A percentile compares a stretch with the other conserved stretches of the same genome.
These are phyloP conservation scores for Lenzites betulinus DNA, from an alignment of 768 basidiomycete genomes.

Conservation along the genomic window DNA sequence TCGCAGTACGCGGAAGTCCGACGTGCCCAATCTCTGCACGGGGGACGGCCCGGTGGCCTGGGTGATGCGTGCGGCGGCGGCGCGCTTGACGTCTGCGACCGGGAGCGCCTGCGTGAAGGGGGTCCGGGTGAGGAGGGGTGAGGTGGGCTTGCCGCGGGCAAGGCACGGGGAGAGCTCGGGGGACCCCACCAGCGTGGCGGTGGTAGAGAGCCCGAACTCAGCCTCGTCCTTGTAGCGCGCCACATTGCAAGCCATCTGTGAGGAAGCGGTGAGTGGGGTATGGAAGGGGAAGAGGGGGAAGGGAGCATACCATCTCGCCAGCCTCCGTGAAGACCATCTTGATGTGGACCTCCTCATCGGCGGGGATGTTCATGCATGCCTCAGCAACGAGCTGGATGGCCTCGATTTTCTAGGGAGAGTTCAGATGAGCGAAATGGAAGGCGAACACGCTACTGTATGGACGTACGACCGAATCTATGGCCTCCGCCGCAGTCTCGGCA, in stretches of 20 bases:
- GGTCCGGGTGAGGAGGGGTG: not conserved
- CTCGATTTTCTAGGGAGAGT: slow-evolving; percentile 1
- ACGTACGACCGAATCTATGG: slow-evolving; percentile 1
- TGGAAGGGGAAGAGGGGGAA: not conserved
- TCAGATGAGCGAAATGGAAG: not conserved
- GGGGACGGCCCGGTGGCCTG: not conserved
- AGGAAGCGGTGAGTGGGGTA: too few relatives aligned
- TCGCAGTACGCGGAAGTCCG: slow-evolving; percentile 20
- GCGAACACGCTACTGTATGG: not conserved
- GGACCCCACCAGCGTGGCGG: slow-evolving; percentile 6
- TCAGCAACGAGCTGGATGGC: slow-evolving; percentile 10
- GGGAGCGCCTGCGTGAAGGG: not conserved
- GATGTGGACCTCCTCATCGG: slow-evolving; percentile 12
- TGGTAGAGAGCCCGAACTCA: not conserved
- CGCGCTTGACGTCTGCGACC: not conserved
- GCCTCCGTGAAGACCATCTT: slow-evolving; percentile 8
- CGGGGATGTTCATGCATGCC: not conserved
- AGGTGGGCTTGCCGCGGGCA: not conserved
- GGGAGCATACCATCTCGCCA: slow-evolving; percentile 6
- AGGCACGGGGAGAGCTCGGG: not conserved
- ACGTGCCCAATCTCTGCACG: not conserved
- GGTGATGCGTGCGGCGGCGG: not conserved
- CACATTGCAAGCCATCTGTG: not conserved
- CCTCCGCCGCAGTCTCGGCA: not conserved
- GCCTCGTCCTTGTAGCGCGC: not conserved